phyloP scores from a whole-genome alignment of 495 filamentous ascomycete genomes.

The Lasiosphaeria ovina region DNA sequence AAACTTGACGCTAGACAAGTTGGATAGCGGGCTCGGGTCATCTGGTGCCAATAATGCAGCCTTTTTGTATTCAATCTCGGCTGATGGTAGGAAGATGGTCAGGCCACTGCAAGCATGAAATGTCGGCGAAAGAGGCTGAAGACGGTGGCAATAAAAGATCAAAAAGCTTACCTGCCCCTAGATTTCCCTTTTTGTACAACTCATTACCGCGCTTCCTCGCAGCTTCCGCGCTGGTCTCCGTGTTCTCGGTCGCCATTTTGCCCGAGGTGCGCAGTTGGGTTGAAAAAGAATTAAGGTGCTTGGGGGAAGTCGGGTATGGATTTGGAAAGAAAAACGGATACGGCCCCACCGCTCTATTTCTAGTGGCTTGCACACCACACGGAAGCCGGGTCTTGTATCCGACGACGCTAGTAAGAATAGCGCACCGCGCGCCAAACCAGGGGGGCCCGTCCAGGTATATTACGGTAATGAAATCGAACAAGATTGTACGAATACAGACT shows the following conservation, averaged over 20 bases:
- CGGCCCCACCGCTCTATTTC: no score
- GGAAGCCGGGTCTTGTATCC: no score
- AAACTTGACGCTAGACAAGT: constrained; percentile 34
- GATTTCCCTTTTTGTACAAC: constrained; percentile 5
- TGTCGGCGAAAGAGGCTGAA: neutral
- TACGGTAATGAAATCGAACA: no score
- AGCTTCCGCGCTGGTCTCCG: neutral
- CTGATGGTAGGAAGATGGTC: neutral
- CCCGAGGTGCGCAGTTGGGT: no score
- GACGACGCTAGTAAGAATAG: no score
- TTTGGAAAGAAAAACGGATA: no score
- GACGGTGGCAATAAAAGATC: neutral
- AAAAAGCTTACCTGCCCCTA: neutral
- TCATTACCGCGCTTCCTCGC: constrained; percentile 6
- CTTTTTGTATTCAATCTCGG: constrained; percentile 7
- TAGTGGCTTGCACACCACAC: no score
- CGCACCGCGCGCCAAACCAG: no score
- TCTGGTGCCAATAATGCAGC: constrained; percentile 19
- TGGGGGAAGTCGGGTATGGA: no score
- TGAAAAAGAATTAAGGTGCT: no score
- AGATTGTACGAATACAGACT: no score
- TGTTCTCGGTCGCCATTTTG: neutral
- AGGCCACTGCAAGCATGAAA: neutral
- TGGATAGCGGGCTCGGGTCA: constrained; percentile 31
- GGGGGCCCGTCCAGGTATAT: no score